Base-by-base conservation (phyloP, 1,284 basidiomycete genomes). In the Puccinia triticina region DNA sequence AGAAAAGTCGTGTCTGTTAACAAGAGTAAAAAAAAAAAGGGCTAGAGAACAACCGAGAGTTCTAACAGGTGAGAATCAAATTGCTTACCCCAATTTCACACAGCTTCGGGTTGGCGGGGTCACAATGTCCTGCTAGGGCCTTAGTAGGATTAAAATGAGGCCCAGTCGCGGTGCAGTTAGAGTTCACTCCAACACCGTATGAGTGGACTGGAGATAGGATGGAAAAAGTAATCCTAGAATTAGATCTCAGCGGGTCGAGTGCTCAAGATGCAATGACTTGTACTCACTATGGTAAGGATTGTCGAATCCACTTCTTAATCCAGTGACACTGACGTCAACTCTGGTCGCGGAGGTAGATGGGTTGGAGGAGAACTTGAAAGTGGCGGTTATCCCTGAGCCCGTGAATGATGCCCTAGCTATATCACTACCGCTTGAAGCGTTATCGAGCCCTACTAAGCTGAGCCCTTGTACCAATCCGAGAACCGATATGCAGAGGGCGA, bases 241-340 rank as follows among this genome's bases (percentile, higher is more conserved):
- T 16, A n/a, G n/a, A n/a, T n/a, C 18, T 16, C 1, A 21, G 43
- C 1, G 43, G 12, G 7, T 40, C 4, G 43, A 66, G 21, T 48
- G 16, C 0, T 69, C 18, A 48, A 7, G 26, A 48, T 26, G 26
- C 3, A 34, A 34, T 2, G 5, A 4, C 11, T 34, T 34, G 1
- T 10, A 18, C 66, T 48, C 10, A 69, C 66, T 69, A n/a, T 69
- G 66, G 16, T 69, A 69, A 48, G 43, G 66, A n/a, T 69, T n/a
- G 43, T 43, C 43, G 10, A 57, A 57, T 10, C 55, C 55, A 29
- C 21, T 21, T n/a, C 21, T n/a, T 10, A 57, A n/a, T 26, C 55
- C 55, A 29, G 55, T 57, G 10, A 57, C 26, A 14, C 5, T 21
- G 55, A 57, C n/a, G 5, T 57, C 21, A 26, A 57, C 55, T 57